Evolutionary conservation across 805 yeast species (phyloP).

Genomic region (Wickerhamomyces chambardii): DNA sequence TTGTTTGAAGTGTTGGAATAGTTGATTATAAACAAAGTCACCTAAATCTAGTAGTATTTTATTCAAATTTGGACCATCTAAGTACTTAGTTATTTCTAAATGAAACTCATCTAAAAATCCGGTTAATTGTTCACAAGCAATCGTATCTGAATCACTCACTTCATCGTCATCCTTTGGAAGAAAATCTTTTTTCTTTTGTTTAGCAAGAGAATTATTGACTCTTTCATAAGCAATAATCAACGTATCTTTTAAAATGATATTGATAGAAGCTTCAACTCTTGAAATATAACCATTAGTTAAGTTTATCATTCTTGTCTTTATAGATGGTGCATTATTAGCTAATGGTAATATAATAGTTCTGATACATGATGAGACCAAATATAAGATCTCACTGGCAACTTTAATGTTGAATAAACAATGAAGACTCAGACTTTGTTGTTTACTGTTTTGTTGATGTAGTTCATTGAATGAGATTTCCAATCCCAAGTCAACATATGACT

Average conservation of each 20-base stretch:
- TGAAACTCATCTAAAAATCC: constrained; percentile 37
- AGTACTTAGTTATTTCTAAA: constrained; percentile 26
- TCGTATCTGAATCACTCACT: constrained; percentile 49
- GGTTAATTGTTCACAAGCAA: constrained; percentile 57
- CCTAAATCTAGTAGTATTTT: constrained; percentile 51
- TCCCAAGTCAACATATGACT: constrained; percentile 64
- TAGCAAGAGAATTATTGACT: constrained; percentile 40
- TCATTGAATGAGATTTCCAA: constrained; percentile 58
- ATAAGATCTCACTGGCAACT: constrained; percentile 48
- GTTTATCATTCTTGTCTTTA: constrained; percentile 50
- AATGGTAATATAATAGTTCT: constrained; percentile 72
- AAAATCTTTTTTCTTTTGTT: constrained; percentile 74
- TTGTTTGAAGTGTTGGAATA: constrained; percentile 67
- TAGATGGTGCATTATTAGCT: constrained; percentile 47
- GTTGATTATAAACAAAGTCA: constrained; percentile 39
- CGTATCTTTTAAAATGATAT: constrained; percentile 52
- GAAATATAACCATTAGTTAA: constrained; percentile 53
- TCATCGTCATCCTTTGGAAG: constrained; percentile 34
- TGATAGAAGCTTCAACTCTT: constrained; percentile 56
- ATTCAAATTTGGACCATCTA: constrained; percentile 38
- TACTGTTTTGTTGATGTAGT: constrained; percentile 26
- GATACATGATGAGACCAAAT: constrained; percentile 60
- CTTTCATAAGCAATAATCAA: constrained; percentile 42
- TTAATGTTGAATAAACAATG: constrained; percentile 40
- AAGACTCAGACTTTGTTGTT: constrained; percentile 20